Evolutionary conservation across 257 asterid genomes (phyloP).

Genomic region (Prunella vulgaris): DNA sequence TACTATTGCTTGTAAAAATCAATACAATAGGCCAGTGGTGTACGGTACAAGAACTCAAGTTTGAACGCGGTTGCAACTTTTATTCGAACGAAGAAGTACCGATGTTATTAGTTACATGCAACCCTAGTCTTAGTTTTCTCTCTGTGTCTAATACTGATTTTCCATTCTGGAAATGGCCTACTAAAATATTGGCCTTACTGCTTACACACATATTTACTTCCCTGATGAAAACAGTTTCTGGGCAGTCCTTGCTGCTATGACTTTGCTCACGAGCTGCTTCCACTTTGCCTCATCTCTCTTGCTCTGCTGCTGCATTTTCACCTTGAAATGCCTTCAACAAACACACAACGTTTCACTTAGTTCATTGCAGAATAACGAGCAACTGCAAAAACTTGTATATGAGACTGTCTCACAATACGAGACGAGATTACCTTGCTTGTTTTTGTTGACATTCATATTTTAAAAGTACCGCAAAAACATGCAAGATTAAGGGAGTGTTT

Average conservation of each 20-base stretch:
- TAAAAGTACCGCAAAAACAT: not conserved
- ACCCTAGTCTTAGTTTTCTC: not conserved
- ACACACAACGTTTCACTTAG: not conserved
- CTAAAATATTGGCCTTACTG: conserved; percentile 43
- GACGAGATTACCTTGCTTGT: too few relatives aligned
- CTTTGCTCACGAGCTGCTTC: conserved; percentile 65
- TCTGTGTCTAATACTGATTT: not conserved
- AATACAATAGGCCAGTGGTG: too few relatives aligned
- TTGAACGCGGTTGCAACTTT: conserved; percentile 1
- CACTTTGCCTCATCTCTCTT: conserved; percentile 68
- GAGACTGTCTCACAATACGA: too few relatives aligned
- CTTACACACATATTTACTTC: not conserved
- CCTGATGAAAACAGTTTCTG: conserved; percentile 40
- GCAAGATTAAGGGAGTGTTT: too few relatives aligned
- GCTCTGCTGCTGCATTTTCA: conserved; percentile 61
- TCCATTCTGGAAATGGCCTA: conserved; percentile 29
- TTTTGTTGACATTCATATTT: not conserved
- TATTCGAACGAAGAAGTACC: not conserved
- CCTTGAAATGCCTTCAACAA: conserved; percentile 56
- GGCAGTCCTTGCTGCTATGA: conserved; percentile 49
- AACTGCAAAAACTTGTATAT: too few relatives aligned
- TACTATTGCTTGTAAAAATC: too few relatives aligned
- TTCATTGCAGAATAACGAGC: too few relatives aligned
- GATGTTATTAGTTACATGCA: not conserved
- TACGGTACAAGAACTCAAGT: not conserved